Base-by-base conservation (phyloP, 2,329 filamentous ascomycete genomes). In the Elsinoe arachidis region DNA sequence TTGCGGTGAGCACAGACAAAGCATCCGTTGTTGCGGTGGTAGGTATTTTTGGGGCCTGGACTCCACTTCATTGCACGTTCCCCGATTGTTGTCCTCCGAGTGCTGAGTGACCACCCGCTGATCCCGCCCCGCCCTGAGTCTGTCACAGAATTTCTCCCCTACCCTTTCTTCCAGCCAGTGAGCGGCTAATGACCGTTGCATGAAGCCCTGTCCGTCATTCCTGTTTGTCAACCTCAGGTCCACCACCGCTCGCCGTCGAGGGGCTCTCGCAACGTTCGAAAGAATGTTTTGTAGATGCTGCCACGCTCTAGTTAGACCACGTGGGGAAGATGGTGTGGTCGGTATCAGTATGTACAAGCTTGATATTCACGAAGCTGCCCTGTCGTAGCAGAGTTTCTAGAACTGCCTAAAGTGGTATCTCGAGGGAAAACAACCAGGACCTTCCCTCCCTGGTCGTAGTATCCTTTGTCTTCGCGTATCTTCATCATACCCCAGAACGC, bases 171-270 rank as follows among this genome's bases (percentile, higher is more conserved):
- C 41, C 33, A n/a, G 14, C 33, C 34, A 53, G 19, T 12, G 9
- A 14, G 23, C 46, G 46, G 49, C 34, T 53, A 53, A 53, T 38
- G 49, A 53, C 49, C 49, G 49, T 53, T 53, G 23, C 26, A 9
- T 12, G 15, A 38, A 7, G 49, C 35, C 49, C 33, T 34, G 33
- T 37, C 15, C 33, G 35, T 53, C 49, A 53, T 53, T 33, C 46
- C 14, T 34, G 3, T 21, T 17, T 5, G 3, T 14, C 11, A 4
- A 15, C 49, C 44, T 15, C 26, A 15, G 46, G 46, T 19, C 26
- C 23, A 38, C 35, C 26, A 38, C 49, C 49, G 19, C 19, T 35
- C 23, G 7, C 41, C 43, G 2, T 43, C 39, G 39, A 47, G 34
- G 26, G 26, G 26, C 23, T 51, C 30, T 15, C 34, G 46, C 11